Conservation (phyloP, 2,329 filamentous ascomycete genomes). For the Acrocalymma vagum region DNA sequence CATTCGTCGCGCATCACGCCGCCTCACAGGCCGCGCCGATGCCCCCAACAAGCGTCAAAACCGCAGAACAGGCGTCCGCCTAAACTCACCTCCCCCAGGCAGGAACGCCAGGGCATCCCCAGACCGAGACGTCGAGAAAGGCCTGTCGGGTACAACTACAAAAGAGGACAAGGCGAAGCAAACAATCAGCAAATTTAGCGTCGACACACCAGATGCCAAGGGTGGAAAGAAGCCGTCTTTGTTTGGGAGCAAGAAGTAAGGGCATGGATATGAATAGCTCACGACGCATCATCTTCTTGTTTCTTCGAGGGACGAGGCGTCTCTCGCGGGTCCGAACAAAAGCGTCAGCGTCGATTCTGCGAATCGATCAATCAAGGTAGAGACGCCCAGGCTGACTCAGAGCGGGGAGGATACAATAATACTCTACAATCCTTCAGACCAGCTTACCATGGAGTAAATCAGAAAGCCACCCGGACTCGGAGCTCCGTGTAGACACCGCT, state of each 20-base stretch:
- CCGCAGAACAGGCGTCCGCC: conserved; percentile 44
- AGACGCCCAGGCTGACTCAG: no score
- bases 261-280: no score
- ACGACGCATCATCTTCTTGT: no score
- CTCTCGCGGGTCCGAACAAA: no score
- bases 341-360: background rate
- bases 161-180: conserved; percentile 36
- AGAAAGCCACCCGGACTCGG: no score
- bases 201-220: conserved; percentile 32
- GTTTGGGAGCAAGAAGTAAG: no score
- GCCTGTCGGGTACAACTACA: conserved; percentile 21
- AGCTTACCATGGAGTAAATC: no score
- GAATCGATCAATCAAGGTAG: conserved; percentile 1
- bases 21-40: conserved; percentile 51
- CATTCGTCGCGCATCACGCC: conserved; percentile 69
- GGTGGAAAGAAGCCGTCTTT: no score
- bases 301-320: no score
- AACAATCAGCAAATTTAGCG: conserved; percentile 43
- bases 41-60: conserved; percentile 42
- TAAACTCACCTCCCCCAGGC: conserved; percentile 43
- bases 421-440: no score
- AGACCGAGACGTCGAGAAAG: conserved; percentile 46
- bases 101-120: conserved; percentile 24
- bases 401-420: no score
- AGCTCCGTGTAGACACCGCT: no score